Evolutionary conservation across 176 grass and related monocot species (phyloP).

Genomic region (Aegilops bicornis): DNA sequence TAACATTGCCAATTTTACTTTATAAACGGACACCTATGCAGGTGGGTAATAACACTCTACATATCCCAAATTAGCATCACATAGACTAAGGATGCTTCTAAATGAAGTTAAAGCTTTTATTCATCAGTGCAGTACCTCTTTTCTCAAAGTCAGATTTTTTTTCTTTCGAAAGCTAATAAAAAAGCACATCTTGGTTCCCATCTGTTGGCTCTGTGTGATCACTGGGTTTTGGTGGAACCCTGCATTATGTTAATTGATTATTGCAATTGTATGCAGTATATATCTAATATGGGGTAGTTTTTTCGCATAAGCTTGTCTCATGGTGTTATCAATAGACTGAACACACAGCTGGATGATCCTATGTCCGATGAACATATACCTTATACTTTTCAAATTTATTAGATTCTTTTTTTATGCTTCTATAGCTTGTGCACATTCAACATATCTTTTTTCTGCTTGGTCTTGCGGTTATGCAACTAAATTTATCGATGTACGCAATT

Average conservation of each 20-base stretch:
- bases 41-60: not conserved
- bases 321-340: constrained; percentile 5
- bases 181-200: not conserved
- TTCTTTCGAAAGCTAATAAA: not conserved
- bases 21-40: not conserved
- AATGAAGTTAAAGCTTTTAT: not conserved
- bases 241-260: constrained; percentile 1
- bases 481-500: constrained; percentile 5
- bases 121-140: not conserved
- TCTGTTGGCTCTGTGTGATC: constrained; percentile 3
- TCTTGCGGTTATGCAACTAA: constrained; percentile 3
- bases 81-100: not conserved
- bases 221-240: not conserved
- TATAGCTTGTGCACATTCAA: not conserved
- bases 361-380: not conserved
- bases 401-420: constrained; percentile 3
- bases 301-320: not conserved
- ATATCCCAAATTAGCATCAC: not conserved
- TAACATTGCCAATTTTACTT: not conserved
- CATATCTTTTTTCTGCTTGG: not conserved
- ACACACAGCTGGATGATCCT: not conserved
- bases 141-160: not conserved
- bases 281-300: not conserved
- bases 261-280: not conserved
- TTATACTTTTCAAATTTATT: not conserved